A percentile compares a stretch with the other conserved stretches of the same genome.
phyloP scores from a whole-genome alignment of 2,329 filamentous ascomycete genomes.

The Conoideocrella luteorostrata region DNA sequence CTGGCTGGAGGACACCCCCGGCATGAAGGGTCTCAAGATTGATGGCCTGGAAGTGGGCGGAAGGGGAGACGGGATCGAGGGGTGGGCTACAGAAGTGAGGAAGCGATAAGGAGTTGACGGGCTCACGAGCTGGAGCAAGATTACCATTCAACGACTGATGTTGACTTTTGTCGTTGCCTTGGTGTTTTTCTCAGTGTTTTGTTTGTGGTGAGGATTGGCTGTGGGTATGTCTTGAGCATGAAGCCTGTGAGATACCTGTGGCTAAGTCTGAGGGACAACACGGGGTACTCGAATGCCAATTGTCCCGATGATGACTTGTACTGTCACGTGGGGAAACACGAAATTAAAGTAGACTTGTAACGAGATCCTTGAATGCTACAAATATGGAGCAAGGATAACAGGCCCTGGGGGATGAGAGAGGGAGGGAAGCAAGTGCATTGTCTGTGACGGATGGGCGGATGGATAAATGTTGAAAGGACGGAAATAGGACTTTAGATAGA shows the following conservation, averaged over 20 bases:
- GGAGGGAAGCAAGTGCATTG: no score
- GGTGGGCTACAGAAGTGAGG: slow-evolving; percentile 86
- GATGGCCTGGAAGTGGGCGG: slow-evolving; percentile 70
- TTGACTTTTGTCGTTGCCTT: neutral
- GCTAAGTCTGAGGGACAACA: no score
- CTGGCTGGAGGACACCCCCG: slow-evolving; percentile 79
- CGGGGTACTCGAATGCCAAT: no score
- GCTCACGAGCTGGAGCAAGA: slow-evolving; percentile 6
- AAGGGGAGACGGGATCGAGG: slow-evolving; percentile 86
- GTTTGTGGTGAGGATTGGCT: no score
- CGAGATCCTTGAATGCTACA: no score
- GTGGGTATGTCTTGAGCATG: neutral
- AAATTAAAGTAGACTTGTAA: no score
- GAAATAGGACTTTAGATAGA: slow-evolving; percentile 13
- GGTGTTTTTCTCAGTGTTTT: neutral
- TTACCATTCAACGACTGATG: neutral
- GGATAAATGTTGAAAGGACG: neutral
- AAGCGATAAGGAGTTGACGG: slow-evolving; percentile 50
- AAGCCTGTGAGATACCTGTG: no score
- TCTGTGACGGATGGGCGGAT: no score
- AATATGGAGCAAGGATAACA: no score
- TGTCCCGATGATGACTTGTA: no score
- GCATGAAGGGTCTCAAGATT: slow-evolving; percentile 77
- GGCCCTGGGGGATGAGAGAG: no score
- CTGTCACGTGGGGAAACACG: no score